Conservation (phyloP, 148 eudicot genomes). For the Rhododendron ferrugineum region DNA sequence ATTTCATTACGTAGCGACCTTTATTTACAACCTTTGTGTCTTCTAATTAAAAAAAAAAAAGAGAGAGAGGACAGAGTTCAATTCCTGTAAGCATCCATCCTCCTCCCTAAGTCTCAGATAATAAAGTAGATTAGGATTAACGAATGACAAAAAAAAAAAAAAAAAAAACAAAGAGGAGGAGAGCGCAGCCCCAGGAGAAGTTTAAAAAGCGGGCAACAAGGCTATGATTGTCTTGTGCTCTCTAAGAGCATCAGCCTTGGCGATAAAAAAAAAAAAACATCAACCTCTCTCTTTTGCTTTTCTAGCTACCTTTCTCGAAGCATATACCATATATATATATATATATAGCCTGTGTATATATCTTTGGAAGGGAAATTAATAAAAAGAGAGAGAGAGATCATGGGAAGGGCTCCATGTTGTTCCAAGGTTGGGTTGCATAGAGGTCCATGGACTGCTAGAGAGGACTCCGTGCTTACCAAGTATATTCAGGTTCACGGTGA, state of each 20-base stretch:
- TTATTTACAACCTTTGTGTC: too few species aligned
- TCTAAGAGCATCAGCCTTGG: conserved; percentile 10
- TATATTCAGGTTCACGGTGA: conserved; percentile 54
- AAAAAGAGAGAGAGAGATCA: conserved; percentile 3
- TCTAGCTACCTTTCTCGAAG: neutral
- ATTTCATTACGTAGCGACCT: too few species aligned
- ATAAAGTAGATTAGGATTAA: too few species aligned
- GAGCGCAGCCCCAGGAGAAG: neutral
- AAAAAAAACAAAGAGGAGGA: neutral
- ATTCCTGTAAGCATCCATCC: too few species aligned
- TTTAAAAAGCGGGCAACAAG: conserved; percentile 15
- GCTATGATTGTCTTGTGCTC: conserved; percentile 25
- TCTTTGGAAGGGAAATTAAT: neutral
- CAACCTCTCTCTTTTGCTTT: neutral
- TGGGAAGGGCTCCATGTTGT: conserved; percentile 74
- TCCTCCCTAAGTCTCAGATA: too few species aligned
- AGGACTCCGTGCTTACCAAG: conserved; percentile 47
- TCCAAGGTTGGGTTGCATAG: conserved; percentile 55
- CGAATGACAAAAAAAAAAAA: too few species aligned
- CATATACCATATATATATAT: neutral
- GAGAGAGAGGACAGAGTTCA: too few species aligned
- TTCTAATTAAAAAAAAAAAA: too few species aligned
- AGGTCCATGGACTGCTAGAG: conserved; percentile 62
- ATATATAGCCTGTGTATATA: neutral
- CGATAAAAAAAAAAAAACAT: neutral